phyloP scores from a whole-genome alignment of 73 alveolate genomes.

The Paramecium biaurelia region DNA sequence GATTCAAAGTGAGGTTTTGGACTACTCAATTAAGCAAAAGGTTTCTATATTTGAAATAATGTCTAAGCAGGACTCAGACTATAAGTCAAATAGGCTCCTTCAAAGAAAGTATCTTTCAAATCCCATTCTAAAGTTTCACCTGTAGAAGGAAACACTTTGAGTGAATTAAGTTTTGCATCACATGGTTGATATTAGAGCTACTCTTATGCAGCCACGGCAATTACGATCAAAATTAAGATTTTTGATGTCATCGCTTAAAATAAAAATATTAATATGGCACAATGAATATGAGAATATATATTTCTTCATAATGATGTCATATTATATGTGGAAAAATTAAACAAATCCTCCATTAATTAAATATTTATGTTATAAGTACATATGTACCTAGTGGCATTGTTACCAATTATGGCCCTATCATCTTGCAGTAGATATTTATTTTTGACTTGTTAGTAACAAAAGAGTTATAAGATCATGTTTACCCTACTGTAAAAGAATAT shows the following conservation, averaged over 20 bases:
- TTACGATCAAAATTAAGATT: not conserved
- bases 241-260: constrained; percentile 12
- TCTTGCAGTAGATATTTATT: not conserved
- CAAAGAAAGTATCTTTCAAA: constrained; percentile 17
- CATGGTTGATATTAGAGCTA: not conserved
- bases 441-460: not conserved
- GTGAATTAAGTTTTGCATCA: not conserved
- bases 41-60: not conserved
- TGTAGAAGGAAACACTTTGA: not conserved
- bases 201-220: not conserved
- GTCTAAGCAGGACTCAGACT: not conserved
- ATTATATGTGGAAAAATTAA: not conserved
- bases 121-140: constrained; percentile 20
- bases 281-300: not conserved
- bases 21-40: not conserved
- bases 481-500: not conserved
- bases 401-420: not conserved
- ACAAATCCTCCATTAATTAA: not conserved
- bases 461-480: not conserved
- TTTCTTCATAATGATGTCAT: not conserved
- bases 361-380: not conserved
- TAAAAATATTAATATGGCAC: not conserved
- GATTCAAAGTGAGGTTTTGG: constrained; percentile 14
- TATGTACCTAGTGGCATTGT: not conserved
- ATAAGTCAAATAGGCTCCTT: not conserved